A percentile compares a stretch with the other conserved stretches of the same genome.
Conservation (phyloP, 352 stramenopile species). For the Globisporangium okanoganense region DNA sequence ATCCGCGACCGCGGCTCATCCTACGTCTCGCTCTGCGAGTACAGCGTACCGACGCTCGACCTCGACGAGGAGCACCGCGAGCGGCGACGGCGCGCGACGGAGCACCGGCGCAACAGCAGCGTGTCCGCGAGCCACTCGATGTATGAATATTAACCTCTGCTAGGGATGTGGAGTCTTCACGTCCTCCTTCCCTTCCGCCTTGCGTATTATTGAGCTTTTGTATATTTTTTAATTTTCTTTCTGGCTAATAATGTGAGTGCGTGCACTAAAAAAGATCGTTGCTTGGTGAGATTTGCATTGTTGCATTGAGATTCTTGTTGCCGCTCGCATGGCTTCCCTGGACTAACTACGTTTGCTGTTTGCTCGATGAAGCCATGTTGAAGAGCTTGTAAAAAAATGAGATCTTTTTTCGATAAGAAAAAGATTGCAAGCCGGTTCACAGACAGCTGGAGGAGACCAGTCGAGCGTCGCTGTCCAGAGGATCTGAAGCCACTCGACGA, state of each 20-base stretch:
- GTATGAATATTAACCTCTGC: slow-evolving; percentile 14
- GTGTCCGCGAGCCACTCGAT: slow-evolving; percentile 26
- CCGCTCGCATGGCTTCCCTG: no score
- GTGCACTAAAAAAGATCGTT: no score
- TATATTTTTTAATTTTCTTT: background rate
- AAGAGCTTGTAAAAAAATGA: no score
- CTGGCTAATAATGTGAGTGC: slow-evolving; percentile 3
- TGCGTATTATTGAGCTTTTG: slow-evolving; percentile 4
- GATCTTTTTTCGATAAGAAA: no score
- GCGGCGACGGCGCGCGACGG: slow-evolving; percentile 62
- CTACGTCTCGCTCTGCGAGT: slow-evolving; percentile 76
- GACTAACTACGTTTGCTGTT: no score
- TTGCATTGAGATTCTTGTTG: background rate
- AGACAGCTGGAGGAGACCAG: no score
- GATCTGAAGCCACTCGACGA: no score
- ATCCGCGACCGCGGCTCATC: slow-evolving; percentile 65
- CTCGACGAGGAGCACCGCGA: slow-evolving; percentile 66
- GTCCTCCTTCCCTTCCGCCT: background rate
- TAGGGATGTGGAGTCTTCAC: background rate
- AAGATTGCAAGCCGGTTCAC: no score
- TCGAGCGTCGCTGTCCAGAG: no score
- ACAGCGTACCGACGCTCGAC: slow-evolving; percentile 69
- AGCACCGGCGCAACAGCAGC: slow-evolving; percentile 76
- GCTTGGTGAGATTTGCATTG: background rate
- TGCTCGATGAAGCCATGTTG: no score